Evolutionary conservation across 1,139 yeast species (phyloP).

Genomic region (Blastobotrys serpentis): DNA sequence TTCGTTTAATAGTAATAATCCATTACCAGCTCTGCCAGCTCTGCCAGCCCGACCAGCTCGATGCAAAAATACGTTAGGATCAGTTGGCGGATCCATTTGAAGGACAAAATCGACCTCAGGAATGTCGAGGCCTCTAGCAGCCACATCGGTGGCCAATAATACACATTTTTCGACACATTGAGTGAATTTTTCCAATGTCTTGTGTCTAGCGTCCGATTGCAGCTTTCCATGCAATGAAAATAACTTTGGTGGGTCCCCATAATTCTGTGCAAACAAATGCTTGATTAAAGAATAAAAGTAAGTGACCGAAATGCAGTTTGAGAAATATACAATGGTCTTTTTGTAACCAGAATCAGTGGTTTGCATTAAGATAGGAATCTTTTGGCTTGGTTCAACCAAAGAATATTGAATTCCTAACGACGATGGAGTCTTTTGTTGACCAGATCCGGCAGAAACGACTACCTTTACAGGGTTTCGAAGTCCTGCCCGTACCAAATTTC

Average conservation of each 20-base stretch:
- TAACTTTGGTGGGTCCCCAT: slow-evolving; percentile 43
- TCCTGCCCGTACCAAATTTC: slow-evolving; percentile 48
- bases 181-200: slow-evolving; percentile 62
- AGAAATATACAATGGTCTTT: slow-evolving; percentile 82
- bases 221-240: slow-evolving; percentile 85
- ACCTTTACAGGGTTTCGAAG: slow-evolving; percentile 87
- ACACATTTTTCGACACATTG: slow-evolving; percentile 52
- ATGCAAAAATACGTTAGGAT: slow-evolving; percentile 82
- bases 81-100: slow-evolving; percentile 89
- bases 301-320: slow-evolving; percentile 84
- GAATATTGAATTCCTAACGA: slow-evolving; percentile 64
- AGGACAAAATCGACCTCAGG: slow-evolving; percentile 89
- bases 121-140: slow-evolving; percentile 91
- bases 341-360: slow-evolving; percentile 52
- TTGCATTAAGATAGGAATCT: slow-evolving; percentile 57
- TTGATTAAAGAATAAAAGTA: slow-evolving; percentile 64
- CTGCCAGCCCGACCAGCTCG: slow-evolving; percentile 93
- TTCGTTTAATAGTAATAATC: slow-evolving; percentile 62
- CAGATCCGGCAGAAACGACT: slow-evolving; percentile 52
- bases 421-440: slow-evolving; percentile 53
- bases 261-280: slow-evolving; percentile 32
- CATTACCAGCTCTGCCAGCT: slow-evolving; percentile 80
- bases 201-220: slow-evolving; percentile 68
- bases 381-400: slow-evolving; percentile 57
- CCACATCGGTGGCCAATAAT: slow-evolving; percentile 55